Conservation (phyloP, 352 stramenopile genomes). For the Phytophthora foliorum region DNA sequence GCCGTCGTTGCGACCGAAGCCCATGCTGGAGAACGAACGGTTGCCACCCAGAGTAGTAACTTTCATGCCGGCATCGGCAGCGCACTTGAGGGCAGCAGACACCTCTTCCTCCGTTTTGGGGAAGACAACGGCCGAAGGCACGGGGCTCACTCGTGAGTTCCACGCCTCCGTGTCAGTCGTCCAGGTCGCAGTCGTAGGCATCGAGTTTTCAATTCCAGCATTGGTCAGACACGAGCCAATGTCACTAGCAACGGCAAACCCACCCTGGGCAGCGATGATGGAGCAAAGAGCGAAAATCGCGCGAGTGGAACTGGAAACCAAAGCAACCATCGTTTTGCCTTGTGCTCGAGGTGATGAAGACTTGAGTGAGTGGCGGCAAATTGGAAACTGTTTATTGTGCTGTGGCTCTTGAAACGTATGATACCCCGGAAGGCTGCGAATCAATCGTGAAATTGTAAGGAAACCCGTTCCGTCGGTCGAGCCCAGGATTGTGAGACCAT, state of each 20-base stretch:
- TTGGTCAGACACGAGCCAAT: conserved; percentile 25
- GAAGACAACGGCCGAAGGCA: conserved; percentile 31
- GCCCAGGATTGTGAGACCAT: conserved; percentile 10
- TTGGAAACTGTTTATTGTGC: conserved; percentile 14
- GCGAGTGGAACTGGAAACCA: conserved; percentile 20
- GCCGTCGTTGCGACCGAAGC: conserved; percentile 37
- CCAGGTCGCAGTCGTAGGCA: conserved; percentile 36
- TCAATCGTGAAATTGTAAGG: conserved; percentile 20
- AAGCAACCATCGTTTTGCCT: conserved; percentile 27
- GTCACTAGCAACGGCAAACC: conserved; percentile 13
- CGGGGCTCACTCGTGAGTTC: conserved; percentile 38
- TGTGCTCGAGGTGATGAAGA: conserved; percentile 13
- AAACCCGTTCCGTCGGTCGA: not conserved
- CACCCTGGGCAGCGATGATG: conserved; percentile 25
- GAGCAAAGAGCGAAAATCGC: conserved; percentile 35
- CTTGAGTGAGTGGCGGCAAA: conserved; percentile 24
- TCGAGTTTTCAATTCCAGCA: conserved; percentile 25
- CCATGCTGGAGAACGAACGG: conserved; percentile 42
- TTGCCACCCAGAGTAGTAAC: conserved; percentile 38
- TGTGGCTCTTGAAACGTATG: not conserved
- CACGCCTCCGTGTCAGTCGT: conserved; percentile 31
- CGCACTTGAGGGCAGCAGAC: conserved; percentile 28
- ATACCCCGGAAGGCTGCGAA: not conserved
- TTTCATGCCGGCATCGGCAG: conserved; percentile 26
- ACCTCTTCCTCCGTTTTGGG: conserved; percentile 31